A percentile compares a stretch with the other conserved stretches of the same genome.
These are phyloP conservation scores for Linaria vulgaris DNA, from an alignment of 257 asterid species.

Conservation along the genomic window DNA sequence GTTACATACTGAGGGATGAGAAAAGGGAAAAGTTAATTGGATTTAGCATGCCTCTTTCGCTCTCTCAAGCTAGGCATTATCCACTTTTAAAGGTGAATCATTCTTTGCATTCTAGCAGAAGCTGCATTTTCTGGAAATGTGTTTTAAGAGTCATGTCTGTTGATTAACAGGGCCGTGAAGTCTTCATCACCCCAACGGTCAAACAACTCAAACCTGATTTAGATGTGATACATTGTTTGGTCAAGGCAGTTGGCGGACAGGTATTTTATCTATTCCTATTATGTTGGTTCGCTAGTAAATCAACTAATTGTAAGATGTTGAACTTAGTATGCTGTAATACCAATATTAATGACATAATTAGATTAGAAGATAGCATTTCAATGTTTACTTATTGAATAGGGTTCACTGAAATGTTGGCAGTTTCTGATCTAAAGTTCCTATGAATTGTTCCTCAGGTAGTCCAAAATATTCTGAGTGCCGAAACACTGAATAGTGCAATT, in stretches of 20 bases:
- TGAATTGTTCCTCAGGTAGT: conserved; percentile 48
- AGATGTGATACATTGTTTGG: conserved; percentile 54
- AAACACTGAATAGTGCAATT: conserved; percentile 25
- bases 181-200: conserved; percentile 59
- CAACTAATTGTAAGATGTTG: not conserved
- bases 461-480: conserved; percentile 24
- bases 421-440: conserved; percentile 6
- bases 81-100: conserved; percentile 67
- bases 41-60: conserved; percentile 62
- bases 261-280: conserved; percentile 36
- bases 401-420: conserved; percentile 12
- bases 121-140: conserved; percentile 12
- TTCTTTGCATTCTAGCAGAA: conserved; percentile 10
- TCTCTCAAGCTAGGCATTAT: conserved; percentile 51
- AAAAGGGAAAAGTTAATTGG: conserved; percentile 76
- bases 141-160: conserved; percentile 21
- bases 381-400: not conserved
- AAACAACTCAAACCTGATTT: conserved; percentile 39
- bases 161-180: conserved; percentile 54
- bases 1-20: conserved; percentile 69
- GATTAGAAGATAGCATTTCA: not conserved
- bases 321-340: not conserved
- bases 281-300: conserved; percentile 11
- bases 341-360: not conserved
- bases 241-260: conserved; percentile 68